Conservation (phyloP, 345 rosid species). For the Gynandropsis gynandra region DNA sequence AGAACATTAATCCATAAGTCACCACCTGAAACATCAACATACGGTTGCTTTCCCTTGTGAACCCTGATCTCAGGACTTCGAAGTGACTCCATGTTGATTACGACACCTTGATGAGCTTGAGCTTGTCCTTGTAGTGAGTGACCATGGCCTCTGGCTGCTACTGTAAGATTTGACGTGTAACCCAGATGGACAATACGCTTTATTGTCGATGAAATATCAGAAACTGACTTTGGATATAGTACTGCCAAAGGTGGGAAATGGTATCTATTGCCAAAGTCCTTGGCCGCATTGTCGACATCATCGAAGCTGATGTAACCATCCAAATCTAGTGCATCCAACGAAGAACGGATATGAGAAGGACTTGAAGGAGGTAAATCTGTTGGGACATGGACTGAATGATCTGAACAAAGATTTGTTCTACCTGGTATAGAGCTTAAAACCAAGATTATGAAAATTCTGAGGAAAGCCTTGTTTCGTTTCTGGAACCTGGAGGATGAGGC, state of each 20-base stretch:
- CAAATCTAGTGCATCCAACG: constrained; percentile 39
- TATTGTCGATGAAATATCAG: constrained; percentile 60
- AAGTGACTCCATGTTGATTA: constrained; percentile 78
- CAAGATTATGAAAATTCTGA: constrained; percentile 42
- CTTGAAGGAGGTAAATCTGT: constrained; percentile 23
- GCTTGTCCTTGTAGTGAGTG: constrained; percentile 97
- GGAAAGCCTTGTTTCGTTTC: constrained; percentile 37
- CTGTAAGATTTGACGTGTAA: constrained; percentile 54
- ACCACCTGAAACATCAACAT: constrained; percentile 86
- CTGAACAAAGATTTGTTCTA: constrained; percentile 40
- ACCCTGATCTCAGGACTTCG: constrained; percentile 34
- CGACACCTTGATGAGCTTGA: constrained; percentile 71
- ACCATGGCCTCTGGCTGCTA: constrained; percentile 92
- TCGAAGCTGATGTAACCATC: constrained; percentile 60
- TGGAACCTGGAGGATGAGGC: constrained; percentile 33
- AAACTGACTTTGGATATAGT: constrained; percentile 70
- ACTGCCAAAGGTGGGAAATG: constrained; percentile 62
- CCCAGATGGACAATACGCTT: constrained; percentile 52
- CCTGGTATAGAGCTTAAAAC: constrained; percentile 52
- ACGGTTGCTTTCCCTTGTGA: constrained; percentile 41
- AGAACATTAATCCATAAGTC: constrained; percentile 84
- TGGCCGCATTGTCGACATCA: constrained; percentile 53
- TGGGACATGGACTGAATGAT: constrained; percentile 31
- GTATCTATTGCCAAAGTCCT: constrained; percentile 75
- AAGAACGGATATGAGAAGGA: constrained; percentile 28